Base-by-base conservation (phyloP, 139 green algal species). In the Marvania coccoides region DNA sequence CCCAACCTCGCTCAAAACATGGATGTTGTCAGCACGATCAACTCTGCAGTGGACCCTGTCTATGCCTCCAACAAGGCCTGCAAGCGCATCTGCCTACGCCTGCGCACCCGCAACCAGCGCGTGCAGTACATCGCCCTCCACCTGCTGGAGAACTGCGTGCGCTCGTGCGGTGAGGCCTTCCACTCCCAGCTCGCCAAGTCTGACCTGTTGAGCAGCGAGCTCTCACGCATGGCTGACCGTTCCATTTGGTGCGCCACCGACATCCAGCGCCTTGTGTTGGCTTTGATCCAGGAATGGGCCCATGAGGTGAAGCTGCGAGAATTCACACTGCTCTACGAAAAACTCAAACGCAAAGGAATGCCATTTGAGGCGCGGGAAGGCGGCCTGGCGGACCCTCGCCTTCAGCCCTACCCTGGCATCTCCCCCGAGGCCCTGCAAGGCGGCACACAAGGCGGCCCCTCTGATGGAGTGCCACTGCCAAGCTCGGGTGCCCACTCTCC, bases 201-300 rank as follows among this genome's bases (percentile, higher is more conserved):
- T 9, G 55, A 73, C 30, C 40, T 73, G 34, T 39, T 73, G 5
- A 53, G 24, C 39, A 7, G 13, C 29, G 65, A 73, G 36, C 51
- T 73, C 23, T 12, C 30, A n/a, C 38, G 36, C 45, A 28, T 73
- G 26, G 33, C 46, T 12, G 65, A 73, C 30, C 31, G 54, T 29
- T 71, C 61, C 3, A 14, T 39, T 10, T 69, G 61, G 61, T 39
- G 46, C 15, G 9, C 54, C 9, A 23, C 65, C 0, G n/a, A 73
- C 30, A 37, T 73, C 33, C 65, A 73, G 35, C 12, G 23, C 13
- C 51, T 58, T 19, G 65, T 73, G n/a, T 15, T 73, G 37, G 29
- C 51, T 14, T 30, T 73, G 65, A 13, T 73, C 7, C 65, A 73
- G 51, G 65, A 73, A 30, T 73, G 65, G 65, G 65, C 65, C 24